Percentiles rank a stretch among this genome's conserved stretches.
phyloP scores from a whole-genome alignment of 352 stramenopile genomes.

The Saprolegnia parasitica region DNA sequence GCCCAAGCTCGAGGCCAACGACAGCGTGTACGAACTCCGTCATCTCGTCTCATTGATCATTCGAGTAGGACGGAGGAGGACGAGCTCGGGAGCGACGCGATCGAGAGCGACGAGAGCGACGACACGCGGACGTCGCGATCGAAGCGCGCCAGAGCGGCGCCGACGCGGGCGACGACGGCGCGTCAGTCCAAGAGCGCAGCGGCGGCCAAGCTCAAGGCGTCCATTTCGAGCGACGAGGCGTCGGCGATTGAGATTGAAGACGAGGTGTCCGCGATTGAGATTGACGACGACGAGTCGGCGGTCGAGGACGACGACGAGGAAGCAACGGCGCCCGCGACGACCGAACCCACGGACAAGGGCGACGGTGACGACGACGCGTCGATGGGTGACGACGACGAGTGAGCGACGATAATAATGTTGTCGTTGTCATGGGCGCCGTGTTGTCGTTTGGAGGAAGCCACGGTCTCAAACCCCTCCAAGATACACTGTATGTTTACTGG shows the following conservation, averaged over 20 bases:
- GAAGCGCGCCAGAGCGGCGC: background rate
- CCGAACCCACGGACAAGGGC: no score
- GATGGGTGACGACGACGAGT: no score
- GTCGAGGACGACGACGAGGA: no score
- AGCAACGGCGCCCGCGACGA: no score
- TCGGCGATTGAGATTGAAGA: background rate
- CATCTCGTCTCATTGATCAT: no score
- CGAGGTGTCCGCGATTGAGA: background rate
- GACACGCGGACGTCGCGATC: background rate
- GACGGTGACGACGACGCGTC: no score
- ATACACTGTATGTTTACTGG: no score
- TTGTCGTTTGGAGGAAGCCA: no score
- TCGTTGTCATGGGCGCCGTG: no score
- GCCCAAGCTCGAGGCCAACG: background rate
- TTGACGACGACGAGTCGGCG: constrained; percentile 4
- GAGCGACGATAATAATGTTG: no score
- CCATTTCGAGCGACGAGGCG: background rate
- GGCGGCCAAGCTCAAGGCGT: background rate
- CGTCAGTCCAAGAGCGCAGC: constrained; percentile 5
- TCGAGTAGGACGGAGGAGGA: no score
- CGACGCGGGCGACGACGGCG: constrained; percentile 10
- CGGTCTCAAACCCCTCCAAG: no score
- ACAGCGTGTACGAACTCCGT: constrained; percentile 6
- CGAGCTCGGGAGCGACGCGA: background rate
- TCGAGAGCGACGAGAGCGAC: background rate